These are phyloP conservation scores for Taphrina communis DNA, from an alignment of 1,139 yeast species.

Conservation along the genomic window DNA sequence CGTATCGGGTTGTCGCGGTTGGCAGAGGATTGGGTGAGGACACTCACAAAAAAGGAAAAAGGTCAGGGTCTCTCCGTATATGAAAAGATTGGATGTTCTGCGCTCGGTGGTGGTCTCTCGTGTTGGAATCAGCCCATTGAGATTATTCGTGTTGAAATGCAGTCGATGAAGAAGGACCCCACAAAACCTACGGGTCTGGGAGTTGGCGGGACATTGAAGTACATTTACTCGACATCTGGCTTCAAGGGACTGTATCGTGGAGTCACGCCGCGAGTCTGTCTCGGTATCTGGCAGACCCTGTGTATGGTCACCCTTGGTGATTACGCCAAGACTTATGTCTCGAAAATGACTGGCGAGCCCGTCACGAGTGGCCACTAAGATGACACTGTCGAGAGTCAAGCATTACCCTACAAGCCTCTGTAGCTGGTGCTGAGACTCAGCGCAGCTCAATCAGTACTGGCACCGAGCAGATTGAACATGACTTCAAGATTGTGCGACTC, in stretches of 20 bases:
- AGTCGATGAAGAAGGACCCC: slow-evolving; percentile 87
- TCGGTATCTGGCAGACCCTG: slow-evolving; percentile 97
- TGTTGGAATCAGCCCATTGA: slow-evolving; percentile 99
- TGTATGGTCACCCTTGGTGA: slow-evolving; percentile 99
- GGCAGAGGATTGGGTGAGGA: slow-evolving; percentile 84
- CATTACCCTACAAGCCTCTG: too few relatives aligned
- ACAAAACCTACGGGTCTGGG: slow-evolving; percentile 91
- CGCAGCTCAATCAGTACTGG: too few relatives aligned
- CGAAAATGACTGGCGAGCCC: slow-evolving; percentile 61
- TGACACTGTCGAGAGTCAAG: too few relatives aligned
- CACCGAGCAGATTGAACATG: too few relatives aligned
- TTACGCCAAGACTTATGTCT: slow-evolving; percentile 68
- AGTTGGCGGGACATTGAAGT: slow-evolving; percentile 77
- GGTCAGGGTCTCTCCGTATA: slow-evolving; percentile 68
- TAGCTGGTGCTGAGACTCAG: too few relatives aligned
- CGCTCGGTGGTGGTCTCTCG: slow-evolving; percentile 93
- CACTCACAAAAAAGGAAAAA: slow-evolving; percentile 63
- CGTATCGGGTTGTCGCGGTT: slow-evolving; percentile 90
- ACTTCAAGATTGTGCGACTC: too few relatives aligned
- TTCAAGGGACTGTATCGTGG: slow-evolving; percentile 92
- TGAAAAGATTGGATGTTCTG: slow-evolving; percentile 86
- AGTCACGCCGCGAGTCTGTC: slow-evolving; percentile 93
- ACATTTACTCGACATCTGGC: slow-evolving; percentile 83
- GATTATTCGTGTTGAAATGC: slow-evolving; percentile 92
- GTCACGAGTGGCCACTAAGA: slow-evolving; percentile 58